phyloP scores from a whole-genome alignment of 306 rosid genomes.

The Sicyos baderoa region DNA sequence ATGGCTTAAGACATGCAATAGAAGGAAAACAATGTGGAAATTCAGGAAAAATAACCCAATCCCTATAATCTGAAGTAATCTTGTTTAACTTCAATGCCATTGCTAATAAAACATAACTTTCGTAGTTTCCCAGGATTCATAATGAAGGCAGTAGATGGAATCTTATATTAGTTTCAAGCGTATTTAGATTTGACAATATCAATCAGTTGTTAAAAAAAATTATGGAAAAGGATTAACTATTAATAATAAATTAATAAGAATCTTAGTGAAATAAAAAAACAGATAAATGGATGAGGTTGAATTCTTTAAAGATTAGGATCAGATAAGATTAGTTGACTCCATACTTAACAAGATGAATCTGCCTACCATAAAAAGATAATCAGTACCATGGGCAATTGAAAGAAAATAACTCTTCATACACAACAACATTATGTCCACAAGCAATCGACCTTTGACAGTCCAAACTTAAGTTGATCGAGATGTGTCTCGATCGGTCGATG shows the following conservation, averaged over 20 bases:
- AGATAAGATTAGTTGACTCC: constrained; percentile 5
- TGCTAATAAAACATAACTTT: neutral
- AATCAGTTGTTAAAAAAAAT: neutral
- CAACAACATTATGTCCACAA: neutral
- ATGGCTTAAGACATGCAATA: neutral
- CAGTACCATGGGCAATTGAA: neutral
- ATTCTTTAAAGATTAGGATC: constrained; percentile 5
- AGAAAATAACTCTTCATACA: neutral
- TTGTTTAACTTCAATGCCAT: neutral
- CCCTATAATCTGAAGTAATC: neutral
- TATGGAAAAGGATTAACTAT: neutral
- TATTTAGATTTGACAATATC: neutral
- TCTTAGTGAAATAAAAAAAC: neutral
- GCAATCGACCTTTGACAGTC: constrained; percentile 2
- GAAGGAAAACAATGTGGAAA: neutral
- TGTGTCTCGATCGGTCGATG: too few species aligned
- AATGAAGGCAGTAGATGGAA: neutral
- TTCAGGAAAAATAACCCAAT: neutral
- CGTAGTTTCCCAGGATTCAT: neutral
- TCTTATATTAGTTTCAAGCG: neutral
- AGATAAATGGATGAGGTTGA: neutral
- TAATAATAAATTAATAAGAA: neutral
- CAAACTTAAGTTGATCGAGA: neutral
- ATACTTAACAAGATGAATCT: neutral
- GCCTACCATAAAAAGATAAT: neutral